Evolutionary conservation across 2,329 filamentous ascomycete genomes (phyloP), one percentile per base, ranked within the genome.

Genomic region (Neonectria hederae): DNA sequence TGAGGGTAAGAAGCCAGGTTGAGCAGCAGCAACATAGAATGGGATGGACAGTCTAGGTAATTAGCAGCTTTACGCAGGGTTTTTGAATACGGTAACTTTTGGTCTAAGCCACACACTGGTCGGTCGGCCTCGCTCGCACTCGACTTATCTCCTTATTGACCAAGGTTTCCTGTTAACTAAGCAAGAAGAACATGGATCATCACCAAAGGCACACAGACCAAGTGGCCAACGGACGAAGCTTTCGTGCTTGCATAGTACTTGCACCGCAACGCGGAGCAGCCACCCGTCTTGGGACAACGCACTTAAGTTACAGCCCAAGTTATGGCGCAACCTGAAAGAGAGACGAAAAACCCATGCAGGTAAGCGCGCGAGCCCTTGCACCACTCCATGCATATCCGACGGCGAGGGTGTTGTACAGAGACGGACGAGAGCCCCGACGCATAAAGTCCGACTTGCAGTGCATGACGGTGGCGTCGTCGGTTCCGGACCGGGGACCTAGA

Each of bases 21-120:
- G 55, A 55, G 48, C 21, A 51, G 48, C 19, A 51, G 26, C 48
- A 51, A 32, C 21, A 63, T 63, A 63, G 55, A 63, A 57, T 40
- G 49, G 55, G 59, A 57, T 40, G 49, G 52, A 49, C 19, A n/a
- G 42, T 45, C 26, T 45, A 35, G 60, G 54, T 53, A 53, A 49
- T 42, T 55, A 24, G 61, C 43, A 59, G 49, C 48, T 63, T 58
- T 40, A 14, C 32, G 38, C 38, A 42, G 38, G 38, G 46, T 59
- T 53, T 53, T 53, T 53, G 22, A 53, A 59, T 45, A 59, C 48
- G 56, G 19, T 13, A 35, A 17, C 38, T 45, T 35, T 28, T 5
- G 6, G 17, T 51, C 8, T 22, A 24, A 14, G 10, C 9, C 1
- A 19, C 46, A 32, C 4, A 7, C n/a, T 40, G 9, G 19, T 22